A percentile compares a stretch with the other conserved stretches of the same genome.
Conservation (phyloP, 2,329 filamentous ascomycete genomes). For the Aspergillus piperis region DNA sequence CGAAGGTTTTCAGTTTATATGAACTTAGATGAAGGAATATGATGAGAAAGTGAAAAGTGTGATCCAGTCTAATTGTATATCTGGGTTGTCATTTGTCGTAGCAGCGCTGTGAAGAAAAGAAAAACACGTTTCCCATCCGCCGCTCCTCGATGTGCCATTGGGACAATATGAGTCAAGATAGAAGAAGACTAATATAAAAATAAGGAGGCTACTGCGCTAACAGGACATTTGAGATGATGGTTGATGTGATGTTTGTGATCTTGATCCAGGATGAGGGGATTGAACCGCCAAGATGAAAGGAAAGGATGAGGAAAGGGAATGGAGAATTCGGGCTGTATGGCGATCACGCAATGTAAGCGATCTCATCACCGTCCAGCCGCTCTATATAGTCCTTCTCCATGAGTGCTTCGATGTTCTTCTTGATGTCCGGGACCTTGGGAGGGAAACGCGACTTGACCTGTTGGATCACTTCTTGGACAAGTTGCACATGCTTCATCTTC, state of each 20-base stretch:
- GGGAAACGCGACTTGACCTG: conserved; percentile 93
- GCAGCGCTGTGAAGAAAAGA: conserved; percentile 3
- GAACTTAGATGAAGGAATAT: not conserved
- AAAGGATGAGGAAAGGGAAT: conserved; percentile 3
- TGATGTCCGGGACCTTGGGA: conserved; percentile 92
- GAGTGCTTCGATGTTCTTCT: conserved; percentile 98
- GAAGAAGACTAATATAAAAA: not conserved
- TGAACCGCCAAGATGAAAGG: conserved; percentile 5
- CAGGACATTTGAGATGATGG: not conserved
- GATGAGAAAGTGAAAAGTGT: not conserved
- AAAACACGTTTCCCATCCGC: conserved; percentile 3
- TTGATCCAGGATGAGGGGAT: too few relatives aligned
- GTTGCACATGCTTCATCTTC: conserved; percentile 94
- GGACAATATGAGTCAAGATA: conserved; percentile 3
- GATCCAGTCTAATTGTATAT: not conserved
- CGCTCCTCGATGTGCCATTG: conserved; percentile 6
- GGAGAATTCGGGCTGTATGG: conserved; percentile 4
- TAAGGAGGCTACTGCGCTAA: not conserved
- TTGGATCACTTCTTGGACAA: conserved; percentile 92
- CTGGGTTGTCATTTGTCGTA: conserved; percentile 8
- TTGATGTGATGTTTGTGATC: too few relatives aligned
- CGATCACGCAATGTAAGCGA: conserved; percentile 84
- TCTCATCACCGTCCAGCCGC: conserved; percentile 88
- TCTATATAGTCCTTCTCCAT: conserved; percentile 99
- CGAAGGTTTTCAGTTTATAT: too few relatives aligned